Percentiles rank a stretch among this genome's conserved stretches.
Evolutionary conservation across 2,329 filamentous ascomycete species (phyloP).

Genomic region (Paecilomyces fulvus): DNA sequence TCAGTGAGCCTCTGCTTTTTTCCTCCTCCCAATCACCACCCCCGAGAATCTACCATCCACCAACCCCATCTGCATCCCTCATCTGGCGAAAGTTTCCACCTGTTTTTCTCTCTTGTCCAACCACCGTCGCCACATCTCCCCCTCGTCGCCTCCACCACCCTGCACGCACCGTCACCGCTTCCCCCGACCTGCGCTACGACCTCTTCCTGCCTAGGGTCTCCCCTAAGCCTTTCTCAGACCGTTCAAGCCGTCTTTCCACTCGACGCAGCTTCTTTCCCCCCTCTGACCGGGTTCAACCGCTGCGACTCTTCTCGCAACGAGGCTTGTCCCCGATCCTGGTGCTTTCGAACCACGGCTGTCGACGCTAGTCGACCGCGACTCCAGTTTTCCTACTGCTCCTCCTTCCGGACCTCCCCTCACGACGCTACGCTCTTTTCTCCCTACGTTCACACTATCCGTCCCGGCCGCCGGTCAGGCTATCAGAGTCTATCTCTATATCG

Average conservation of each 20-base stretch:
- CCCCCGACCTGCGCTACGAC: slow-evolving; percentile 29
- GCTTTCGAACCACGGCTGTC: slow-evolving; percentile 1
- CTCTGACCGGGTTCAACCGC: slow-evolving; percentile 2
- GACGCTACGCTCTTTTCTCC: background rate
- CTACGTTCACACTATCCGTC: slow-evolving; percentile 18
- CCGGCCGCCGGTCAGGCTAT: slow-evolving; percentile 29
- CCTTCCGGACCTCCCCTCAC: background rate
- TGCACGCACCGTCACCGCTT: slow-evolving; percentile 21
- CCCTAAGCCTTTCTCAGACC: slow-evolving; percentile 17
- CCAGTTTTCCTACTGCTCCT: background rate
- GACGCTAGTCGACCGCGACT: background rate
- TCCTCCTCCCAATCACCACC: background rate
- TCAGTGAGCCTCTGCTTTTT: background rate
- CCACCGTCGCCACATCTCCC: background rate
- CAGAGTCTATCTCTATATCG: slow-evolving; percentile 13
- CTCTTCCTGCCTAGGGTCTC: slow-evolving; percentile 21
- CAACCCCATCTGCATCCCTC: background rate
- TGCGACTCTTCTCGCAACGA: slow-evolving; percentile 5
- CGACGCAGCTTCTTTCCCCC: slow-evolving; percentile 1
- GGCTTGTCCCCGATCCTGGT: slow-evolving; percentile 7
- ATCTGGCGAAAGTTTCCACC: slow-evolving; percentile 2
- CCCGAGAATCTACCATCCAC: background rate
- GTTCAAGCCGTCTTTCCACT: slow-evolving; percentile 16
- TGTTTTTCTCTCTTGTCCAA: slow-evolving; percentile 2
- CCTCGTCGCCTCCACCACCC: slow-evolving; percentile 6